These are phyloP conservation scores for Parietichytrium sp. DNA, from an alignment of 108 stramenopile species.

Conservation along the genomic window DNA sequence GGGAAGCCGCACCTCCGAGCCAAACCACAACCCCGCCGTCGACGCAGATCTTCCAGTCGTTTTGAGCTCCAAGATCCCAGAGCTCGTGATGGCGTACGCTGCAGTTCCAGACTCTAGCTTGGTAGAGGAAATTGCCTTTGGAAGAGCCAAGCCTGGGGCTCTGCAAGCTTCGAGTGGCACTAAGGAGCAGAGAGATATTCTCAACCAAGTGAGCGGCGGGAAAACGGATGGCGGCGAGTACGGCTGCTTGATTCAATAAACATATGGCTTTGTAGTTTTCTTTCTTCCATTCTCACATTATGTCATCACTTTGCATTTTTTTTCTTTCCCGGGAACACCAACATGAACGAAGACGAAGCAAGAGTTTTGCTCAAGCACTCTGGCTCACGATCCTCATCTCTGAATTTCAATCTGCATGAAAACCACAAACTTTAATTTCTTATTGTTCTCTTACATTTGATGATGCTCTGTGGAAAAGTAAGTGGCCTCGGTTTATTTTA, in stretches of 20 bases:
- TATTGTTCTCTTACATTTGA: too few species aligned
- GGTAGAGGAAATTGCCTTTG: constrained; percentile 17
- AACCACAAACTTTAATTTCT: too few species aligned
- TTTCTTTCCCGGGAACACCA: too few species aligned
- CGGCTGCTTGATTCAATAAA: constrained; percentile 26
- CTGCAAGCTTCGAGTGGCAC: not conserved
- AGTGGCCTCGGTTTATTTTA: too few species aligned
- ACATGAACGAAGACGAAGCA: too few species aligned
- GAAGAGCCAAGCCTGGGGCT: not conserved
- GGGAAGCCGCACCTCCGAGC: not conserved
- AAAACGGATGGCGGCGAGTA: constrained; percentile 22
- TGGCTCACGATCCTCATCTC: too few species aligned
- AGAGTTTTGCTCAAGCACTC: too few species aligned
- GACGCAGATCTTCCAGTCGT: constrained; percentile 20
- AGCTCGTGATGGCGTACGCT: constrained; percentile 19
- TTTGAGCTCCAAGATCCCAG: not conserved
- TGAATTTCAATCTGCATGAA: too few species aligned
- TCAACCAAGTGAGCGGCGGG: not conserved
- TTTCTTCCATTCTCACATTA: too few species aligned
- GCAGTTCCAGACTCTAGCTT: not conserved
- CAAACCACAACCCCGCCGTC: constrained; percentile 30
- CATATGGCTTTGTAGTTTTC: too few species aligned
- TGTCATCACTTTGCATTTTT: too few species aligned
- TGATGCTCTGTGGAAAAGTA: too few species aligned
- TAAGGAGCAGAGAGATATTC: not conserved